Evolutionary conservation across 1,284 basidiomycete genomes (phyloP).

Genomic region (Cryptococcus amylolentus): DNA sequence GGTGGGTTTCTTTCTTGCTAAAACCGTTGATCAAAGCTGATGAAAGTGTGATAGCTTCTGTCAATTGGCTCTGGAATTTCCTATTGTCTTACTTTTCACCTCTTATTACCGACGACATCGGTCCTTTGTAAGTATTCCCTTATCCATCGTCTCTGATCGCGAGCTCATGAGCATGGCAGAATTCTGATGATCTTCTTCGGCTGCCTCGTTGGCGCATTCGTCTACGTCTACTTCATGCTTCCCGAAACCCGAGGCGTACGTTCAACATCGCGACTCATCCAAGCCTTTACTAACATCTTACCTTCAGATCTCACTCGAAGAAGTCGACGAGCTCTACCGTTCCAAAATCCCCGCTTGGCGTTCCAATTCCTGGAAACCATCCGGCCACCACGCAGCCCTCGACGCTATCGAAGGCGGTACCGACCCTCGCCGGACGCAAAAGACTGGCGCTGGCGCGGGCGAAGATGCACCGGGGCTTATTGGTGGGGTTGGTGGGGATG

Average conservation of each 20-base stretch:
- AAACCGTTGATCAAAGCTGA: not conserved
- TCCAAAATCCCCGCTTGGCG: conserved; percentile 64
- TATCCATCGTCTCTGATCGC: not conserved
- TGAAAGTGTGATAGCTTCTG: conserved; percentile 37
- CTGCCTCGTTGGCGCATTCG: conserved; percentile 64
- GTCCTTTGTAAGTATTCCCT: conserved; percentile 50
- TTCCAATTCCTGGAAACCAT: conserved; percentile 60
- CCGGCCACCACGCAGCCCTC: conserved; percentile 7
- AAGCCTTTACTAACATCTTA: not conserved
- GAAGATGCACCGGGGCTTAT: no score
- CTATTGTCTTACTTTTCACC: conserved; percentile 54
- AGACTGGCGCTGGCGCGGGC: not conserved
- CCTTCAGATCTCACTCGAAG: conserved; percentile 60
- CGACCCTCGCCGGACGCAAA: not conserved
- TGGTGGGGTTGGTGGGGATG: not conserved
- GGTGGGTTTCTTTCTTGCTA: conserved; percentile 30
- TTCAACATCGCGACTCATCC: not conserved
- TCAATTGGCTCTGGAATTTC: conserved; percentile 57
- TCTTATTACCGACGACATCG: conserved; percentile 61
- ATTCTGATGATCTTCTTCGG: conserved; percentile 59
- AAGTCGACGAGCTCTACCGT: conserved; percentile 72
- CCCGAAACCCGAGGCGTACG: conserved; percentile 66
- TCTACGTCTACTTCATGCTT: conserved; percentile 57
- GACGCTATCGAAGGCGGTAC: conserved; percentile 8
- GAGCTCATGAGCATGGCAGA: conserved; percentile 5